Evolutionary conservation across 2,329 filamentous ascomycete species (phyloP).

Genomic region (Zymoseptoria pseudotritici): DNA sequence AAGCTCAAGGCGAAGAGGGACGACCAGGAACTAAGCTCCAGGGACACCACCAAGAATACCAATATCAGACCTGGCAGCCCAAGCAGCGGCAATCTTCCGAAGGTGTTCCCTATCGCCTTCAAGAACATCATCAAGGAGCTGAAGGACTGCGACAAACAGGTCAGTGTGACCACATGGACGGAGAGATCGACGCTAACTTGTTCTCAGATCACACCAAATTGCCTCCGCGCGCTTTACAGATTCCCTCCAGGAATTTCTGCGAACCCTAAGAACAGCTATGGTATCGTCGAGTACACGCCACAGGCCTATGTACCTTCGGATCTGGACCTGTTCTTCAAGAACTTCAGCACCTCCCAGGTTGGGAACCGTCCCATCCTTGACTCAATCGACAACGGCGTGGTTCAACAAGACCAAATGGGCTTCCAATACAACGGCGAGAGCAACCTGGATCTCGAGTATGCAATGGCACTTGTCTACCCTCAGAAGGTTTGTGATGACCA

Average conservation of each 20-base stretch:
- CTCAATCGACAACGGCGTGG: conserved; percentile 24
- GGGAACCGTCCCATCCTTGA: conserved; percentile 27
- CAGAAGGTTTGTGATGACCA: conserved; percentile 33
- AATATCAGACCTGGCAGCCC: conserved; percentile 3
- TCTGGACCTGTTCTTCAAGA: conserved; percentile 31
- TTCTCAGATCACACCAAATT: conserved; percentile 46
- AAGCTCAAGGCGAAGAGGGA: conserved; percentile 21
- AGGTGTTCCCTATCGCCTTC: conserved; percentile 3
- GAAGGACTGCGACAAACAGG: conserved; percentile 42
- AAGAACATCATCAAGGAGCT: conserved; percentile 27
- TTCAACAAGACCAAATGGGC: conserved; percentile 34
- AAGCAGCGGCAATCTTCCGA: conserved; percentile 9
- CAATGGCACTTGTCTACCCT: conserved; percentile 46
- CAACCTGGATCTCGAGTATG: conserved; percentile 49
- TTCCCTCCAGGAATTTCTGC: conserved; percentile 31
- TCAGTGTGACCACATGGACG: not conserved
- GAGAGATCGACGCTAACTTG: not conserved
- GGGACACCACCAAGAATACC: conserved; percentile 18
- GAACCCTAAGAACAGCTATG: conserved; percentile 43
- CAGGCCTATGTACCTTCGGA: conserved; percentile 42
- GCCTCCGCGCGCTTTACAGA: conserved; percentile 34
- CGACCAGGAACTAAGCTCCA: conserved; percentile 2
- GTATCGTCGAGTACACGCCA: conserved; percentile 46
- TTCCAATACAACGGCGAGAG: conserved; percentile 43
- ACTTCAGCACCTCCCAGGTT: conserved; percentile 27